Evolutionary conservation across 495 filamentous ascomycete genomes (phyloP).

Genomic region (Hypoxylon intermedium): DNA sequence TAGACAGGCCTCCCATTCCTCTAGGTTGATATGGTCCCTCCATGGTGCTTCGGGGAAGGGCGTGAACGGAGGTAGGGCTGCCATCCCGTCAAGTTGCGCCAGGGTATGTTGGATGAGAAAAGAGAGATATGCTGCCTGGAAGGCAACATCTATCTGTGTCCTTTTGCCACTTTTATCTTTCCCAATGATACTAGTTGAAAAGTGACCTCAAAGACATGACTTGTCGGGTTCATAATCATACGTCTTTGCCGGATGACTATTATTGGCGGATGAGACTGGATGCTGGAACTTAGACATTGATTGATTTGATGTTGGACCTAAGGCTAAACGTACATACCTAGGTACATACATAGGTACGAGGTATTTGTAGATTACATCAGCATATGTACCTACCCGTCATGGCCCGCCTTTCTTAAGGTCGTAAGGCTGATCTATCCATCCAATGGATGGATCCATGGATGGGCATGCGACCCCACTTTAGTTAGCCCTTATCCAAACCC

Average conservation of each 20-base stretch:
- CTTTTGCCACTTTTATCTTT: too few relatives aligned
- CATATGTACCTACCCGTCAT: too few relatives aligned
- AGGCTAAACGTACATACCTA: too few relatives aligned
- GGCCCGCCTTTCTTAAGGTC: too few relatives aligned
- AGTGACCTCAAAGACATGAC: not conserved
- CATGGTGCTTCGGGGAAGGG: slow-evolving; percentile 75
- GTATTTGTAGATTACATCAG: too few relatives aligned
- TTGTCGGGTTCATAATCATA: slow-evolving; percentile 5
- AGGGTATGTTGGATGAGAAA: not conserved
- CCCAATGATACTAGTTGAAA: too few relatives aligned
- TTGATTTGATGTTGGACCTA: too few relatives aligned
- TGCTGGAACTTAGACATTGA: too few relatives aligned
- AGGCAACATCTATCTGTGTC: too few relatives aligned
- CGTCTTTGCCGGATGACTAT: slow-evolving; percentile 49
- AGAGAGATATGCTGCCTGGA: not conserved
- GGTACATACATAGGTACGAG: too few relatives aligned
- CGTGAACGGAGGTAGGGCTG: slow-evolving; percentile 69
- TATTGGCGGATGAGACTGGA: too few relatives aligned
- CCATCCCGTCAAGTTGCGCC: slow-evolving; percentile 13
- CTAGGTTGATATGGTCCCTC: slow-evolving; percentile 66
- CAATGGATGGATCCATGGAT: too few relatives aligned
- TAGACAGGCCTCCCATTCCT: slow-evolving; percentile 80
- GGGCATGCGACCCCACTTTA: not conserved
- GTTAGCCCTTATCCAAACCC: slow-evolving; percentile 36
- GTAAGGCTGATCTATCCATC: not conserved